phyloP scores from a whole-genome alignment of 129 eudicot genomes.

The Deinandra increscens region DNA sequence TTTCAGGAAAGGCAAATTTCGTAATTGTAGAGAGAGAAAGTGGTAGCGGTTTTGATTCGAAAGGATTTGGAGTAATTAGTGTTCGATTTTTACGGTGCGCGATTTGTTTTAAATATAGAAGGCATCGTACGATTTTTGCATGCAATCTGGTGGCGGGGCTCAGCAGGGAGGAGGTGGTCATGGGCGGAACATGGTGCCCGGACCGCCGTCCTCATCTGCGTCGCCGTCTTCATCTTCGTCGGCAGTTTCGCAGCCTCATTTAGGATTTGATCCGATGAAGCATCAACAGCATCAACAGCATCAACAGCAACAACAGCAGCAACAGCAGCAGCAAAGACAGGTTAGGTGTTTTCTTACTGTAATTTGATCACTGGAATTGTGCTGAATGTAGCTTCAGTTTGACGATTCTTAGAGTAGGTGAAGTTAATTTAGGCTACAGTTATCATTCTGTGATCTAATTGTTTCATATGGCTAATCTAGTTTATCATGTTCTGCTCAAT shows the following conservation, averaged over 20 bases:
- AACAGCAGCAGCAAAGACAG: conserved; percentile 66
- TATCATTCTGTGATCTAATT: neutral
- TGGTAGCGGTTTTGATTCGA: conserved; percentile 22
- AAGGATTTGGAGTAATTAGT: conserved; percentile 27
- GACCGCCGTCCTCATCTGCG: conserved; percentile 65
- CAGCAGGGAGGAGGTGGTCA: conserved; percentile 56
- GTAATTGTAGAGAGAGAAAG: conserved; percentile 27
- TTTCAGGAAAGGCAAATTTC: neutral
- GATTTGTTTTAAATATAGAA: neutral
- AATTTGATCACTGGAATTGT: conserved; percentile 20
- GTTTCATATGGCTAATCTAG: neutral
- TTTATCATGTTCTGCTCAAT: too few species aligned
- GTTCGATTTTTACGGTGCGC: conserved; percentile 15
- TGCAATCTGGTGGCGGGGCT: conserved; percentile 85
- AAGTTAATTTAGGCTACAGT: neutral
- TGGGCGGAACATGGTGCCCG: conserved; percentile 52
- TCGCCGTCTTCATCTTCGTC: conserved; percentile 85
- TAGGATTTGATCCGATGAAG: conserved; percentile 65
- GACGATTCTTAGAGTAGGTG: neutral
- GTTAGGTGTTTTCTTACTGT: conserved; percentile 44
- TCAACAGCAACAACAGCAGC: conserved; percentile 43
- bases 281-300: conserved; percentile 53
- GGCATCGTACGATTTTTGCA: conserved; percentile 26
- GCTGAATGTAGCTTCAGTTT: conserved; percentile 3
- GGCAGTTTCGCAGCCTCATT: conserved; percentile 52